Conservation (phyloP, 768 basidiomycete genomes). For the Epithele typhae region DNA sequence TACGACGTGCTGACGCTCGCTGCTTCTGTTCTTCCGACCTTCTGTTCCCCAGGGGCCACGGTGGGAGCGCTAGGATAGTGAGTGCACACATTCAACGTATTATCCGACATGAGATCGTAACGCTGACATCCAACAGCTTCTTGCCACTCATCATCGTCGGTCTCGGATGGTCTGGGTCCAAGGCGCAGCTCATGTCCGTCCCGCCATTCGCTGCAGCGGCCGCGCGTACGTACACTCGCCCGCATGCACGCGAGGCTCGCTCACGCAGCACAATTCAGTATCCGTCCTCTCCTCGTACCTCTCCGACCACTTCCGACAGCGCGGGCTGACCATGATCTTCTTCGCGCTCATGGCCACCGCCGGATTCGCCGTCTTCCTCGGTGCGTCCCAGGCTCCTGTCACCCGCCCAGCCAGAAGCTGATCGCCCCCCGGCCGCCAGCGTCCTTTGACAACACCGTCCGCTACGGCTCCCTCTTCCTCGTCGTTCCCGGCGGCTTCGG, state of each 20-base stretch:
- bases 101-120: background rate
- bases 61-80: constrained; percentile 25
- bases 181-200: constrained; percentile 29
- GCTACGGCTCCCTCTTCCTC: constrained; percentile 55
- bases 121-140: constrained; percentile 12
- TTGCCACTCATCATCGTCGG: constrained; percentile 22
- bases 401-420: background rate
- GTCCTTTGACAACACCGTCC: constrained; percentile 34
- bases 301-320: constrained; percentile 49
- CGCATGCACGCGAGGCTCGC: background rate
- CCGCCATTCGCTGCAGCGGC: constrained; percentile 29
- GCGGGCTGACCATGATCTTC: constrained; percentile 44
- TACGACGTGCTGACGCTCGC: too few relatives aligned
- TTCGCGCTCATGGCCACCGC: constrained; percentile 38
- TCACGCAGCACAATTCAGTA: constrained; percentile 21
- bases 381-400: constrained; percentile 25
- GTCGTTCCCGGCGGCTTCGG: constrained; percentile 48
- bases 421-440: constrained; percentile 4
- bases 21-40: too few relatives aligned
- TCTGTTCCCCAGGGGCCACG: constrained; percentile 9
- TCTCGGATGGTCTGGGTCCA: constrained; percentile 25
- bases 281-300: constrained; percentile 40
- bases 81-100: background rate
- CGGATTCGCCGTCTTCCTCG: constrained; percentile 53
- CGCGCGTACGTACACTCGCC: constrained; percentile 10